These are phyloP conservation scores for Calycina herbarum DNA, from an alignment of 2,329 filamentous ascomycete genomes.

Conservation along the genomic window DNA sequence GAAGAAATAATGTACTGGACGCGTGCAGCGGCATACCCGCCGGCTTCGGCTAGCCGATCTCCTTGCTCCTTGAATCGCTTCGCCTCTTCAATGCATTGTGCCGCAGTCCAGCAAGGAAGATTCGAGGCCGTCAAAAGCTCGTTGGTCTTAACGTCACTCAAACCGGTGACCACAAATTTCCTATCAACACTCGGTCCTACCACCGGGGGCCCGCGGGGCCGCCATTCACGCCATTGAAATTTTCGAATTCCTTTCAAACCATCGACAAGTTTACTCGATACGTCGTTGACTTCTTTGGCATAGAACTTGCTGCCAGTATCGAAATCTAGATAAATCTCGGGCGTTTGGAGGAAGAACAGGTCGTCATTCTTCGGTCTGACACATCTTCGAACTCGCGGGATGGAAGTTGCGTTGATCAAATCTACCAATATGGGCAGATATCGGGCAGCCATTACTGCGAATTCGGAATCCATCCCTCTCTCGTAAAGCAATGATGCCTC, in stretches of 20 bases:
- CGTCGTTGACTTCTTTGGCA: neutral
- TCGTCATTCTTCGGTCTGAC: neutral
- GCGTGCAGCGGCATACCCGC: neutral
- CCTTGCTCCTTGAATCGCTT: constrained; percentile 1
- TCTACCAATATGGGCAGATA: neutral
- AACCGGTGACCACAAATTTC: neutral
- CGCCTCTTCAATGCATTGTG: neutral
- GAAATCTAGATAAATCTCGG: neutral
- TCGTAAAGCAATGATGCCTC: neutral
- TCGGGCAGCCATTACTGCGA: constrained; percentile 21
- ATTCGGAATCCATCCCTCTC: neutral
- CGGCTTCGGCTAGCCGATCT: neutral
- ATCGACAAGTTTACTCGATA: neutral
- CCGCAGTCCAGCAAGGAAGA: neutral
- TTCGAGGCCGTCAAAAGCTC: neutral
- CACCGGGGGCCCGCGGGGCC: neutral
- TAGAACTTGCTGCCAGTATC: neutral
- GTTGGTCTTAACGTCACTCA: neutral
- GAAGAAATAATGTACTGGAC: neutral
- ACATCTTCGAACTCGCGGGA: neutral
- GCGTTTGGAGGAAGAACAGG: neutral
- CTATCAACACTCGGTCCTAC: neutral
- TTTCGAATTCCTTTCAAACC: neutral
- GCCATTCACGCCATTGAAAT: neutral
- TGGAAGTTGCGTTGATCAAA: neutral